A percentile compares a stretch with the other conserved stretches of the same genome.
Evolutionary conservation across 805 yeast species (phyloP).

Genomic region (Metschnikowia henanensis): DNA sequence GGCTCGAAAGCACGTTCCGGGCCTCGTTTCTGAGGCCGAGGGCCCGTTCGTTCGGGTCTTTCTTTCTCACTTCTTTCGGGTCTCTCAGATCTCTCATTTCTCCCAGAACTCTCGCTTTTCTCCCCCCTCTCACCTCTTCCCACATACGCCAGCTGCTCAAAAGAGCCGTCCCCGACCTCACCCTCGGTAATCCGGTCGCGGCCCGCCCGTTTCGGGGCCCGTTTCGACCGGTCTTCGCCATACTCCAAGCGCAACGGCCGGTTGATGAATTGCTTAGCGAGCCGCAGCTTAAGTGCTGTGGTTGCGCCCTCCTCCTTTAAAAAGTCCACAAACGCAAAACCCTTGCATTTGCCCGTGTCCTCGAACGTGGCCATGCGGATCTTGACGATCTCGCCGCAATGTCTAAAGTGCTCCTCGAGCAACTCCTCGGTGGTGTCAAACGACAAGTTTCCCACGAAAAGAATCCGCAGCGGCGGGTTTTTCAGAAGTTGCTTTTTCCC

Average conservation of each 20-base stretch:
- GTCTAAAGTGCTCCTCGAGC: slow-evolving; percentile 79
- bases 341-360: slow-evolving; percentile 95
- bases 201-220: slow-evolving; percentile 47
- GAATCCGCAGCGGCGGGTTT: slow-evolving; percentile 84
- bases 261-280: slow-evolving; percentile 64
- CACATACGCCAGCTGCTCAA: too few relatives aligned
- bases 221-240: slow-evolving; percentile 92
- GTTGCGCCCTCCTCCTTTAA: slow-evolving; percentile 79
- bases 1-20: slow-evolving; percentile 16
- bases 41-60: slow-evolving; percentile 10
- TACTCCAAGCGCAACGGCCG: slow-evolving; percentile 83
- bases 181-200: slow-evolving; percentile 25
- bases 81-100: neutral
- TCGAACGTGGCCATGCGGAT: slow-evolving; percentile 98
- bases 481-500: slow-evolving; percentile 47
- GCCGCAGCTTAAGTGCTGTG: slow-evolving; percentile 71
- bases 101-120: too few relatives aligned
- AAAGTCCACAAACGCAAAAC: slow-evolving; percentile 92
- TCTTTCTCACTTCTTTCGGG: slow-evolving; percentile 2
- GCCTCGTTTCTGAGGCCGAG: slow-evolving; percentile 15
- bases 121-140: slow-evolving; percentile 1
- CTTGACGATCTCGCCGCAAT: slow-evolving; percentile 82
- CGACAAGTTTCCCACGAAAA: slow-evolving; percentile 91
- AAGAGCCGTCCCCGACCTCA: slow-evolving; percentile 13
- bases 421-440: slow-evolving; percentile 86